Evolutionary conservation across 208 protist genomes (phyloP).

Genomic region (Leishmania martiniquensis): DNA sequence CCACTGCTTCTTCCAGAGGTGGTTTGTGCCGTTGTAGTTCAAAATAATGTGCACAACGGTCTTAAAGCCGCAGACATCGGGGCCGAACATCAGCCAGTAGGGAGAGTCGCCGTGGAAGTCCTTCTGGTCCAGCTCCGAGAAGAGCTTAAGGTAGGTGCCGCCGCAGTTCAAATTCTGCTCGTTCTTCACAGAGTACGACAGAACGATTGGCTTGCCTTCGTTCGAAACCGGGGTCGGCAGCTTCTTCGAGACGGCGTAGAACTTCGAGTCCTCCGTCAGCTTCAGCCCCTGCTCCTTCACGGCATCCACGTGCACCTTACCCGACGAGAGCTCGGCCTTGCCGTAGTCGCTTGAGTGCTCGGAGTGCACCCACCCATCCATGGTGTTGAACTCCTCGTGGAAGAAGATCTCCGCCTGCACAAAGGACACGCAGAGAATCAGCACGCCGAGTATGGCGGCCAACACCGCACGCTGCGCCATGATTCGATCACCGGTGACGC

Average conservation of each 20-base stretch:
- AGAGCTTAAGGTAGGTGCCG: constrained; percentile 94
- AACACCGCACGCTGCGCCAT: constrained; percentile 16
- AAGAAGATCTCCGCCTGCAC: constrained; percentile 59
- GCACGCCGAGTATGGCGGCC: constrained; percentile 24
- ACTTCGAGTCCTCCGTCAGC: constrained; percentile 85
- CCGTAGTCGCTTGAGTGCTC: constrained; percentile 62
- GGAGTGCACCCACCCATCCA: constrained; percentile 67
- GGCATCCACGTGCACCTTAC: constrained; percentile 59
- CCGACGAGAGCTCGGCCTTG: constrained; percentile 58
- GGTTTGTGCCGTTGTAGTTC: constrained; percentile 93
- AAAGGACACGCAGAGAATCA: constrained; percentile 28
- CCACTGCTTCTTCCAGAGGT: constrained; percentile 82
- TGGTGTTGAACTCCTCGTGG: constrained; percentile 72
- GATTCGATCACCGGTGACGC: neutral
- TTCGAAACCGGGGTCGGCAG: constrained; percentile 77
- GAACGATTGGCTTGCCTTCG: constrained; percentile 87
- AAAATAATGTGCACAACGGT: constrained; percentile 95
- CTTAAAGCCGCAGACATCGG: constrained; percentile 91
- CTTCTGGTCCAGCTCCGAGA: constrained; percentile 78
- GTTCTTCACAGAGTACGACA: constrained; percentile 93
- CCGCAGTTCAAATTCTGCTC: constrained; percentile 93
- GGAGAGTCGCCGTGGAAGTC: constrained; percentile 87
- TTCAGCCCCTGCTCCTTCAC: constrained; percentile 83
- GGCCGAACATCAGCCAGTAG: constrained; percentile 97
- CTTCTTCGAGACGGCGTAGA: constrained; percentile 89